Evolutionary conservation across 768 basidiomycete genomes (phyloP).

Genomic region (Leccinum arenicola): DNA sequence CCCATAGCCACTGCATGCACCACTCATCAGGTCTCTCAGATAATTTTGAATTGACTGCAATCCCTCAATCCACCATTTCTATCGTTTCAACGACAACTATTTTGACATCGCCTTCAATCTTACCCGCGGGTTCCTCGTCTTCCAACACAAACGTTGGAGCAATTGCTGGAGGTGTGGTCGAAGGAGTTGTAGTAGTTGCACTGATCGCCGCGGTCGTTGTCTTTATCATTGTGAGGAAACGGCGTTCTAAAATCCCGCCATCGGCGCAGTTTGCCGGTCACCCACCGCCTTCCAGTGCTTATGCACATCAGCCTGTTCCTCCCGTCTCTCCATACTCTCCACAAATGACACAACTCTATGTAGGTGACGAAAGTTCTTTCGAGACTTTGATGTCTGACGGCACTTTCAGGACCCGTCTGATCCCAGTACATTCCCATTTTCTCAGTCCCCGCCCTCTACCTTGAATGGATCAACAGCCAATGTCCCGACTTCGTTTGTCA

Average conservation of each 20-base stretch:
- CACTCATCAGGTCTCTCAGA: conserved; percentile 25
- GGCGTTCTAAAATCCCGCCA: conserved; percentile 22
- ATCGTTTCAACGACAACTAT: too few species aligned
- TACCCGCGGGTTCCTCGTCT: conserved; percentile 3
- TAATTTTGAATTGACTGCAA: conserved; percentile 42
- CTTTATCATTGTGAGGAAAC: conserved; percentile 31
- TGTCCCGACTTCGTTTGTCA: too few species aligned
- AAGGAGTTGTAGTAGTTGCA: too few species aligned
- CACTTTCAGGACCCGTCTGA: conserved; percentile 1
- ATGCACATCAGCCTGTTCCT: conserved; percentile 3
- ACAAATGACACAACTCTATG: conserved; percentile 30
- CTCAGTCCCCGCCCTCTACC: too few species aligned
- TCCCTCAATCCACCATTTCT: conserved; percentile 27
- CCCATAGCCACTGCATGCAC: background rate
- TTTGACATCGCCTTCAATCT: conserved; percentile 6
- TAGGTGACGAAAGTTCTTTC: too few species aligned
- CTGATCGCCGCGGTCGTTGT: too few species aligned
- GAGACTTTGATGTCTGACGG: background rate
- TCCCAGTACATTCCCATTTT: too few species aligned
- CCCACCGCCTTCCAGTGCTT: conserved; percentile 3
- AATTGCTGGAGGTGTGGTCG: too few species aligned
- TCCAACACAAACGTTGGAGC: background rate
- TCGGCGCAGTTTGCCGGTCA: conserved; percentile 12
- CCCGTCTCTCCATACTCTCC: background rate
- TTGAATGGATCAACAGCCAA: too few species aligned